Percentiles rank a stretch among this genome's conserved stretches.
phyloP scores from a whole-genome alignment of 257 asterid species.

The Euphrasia confusa region DNA sequence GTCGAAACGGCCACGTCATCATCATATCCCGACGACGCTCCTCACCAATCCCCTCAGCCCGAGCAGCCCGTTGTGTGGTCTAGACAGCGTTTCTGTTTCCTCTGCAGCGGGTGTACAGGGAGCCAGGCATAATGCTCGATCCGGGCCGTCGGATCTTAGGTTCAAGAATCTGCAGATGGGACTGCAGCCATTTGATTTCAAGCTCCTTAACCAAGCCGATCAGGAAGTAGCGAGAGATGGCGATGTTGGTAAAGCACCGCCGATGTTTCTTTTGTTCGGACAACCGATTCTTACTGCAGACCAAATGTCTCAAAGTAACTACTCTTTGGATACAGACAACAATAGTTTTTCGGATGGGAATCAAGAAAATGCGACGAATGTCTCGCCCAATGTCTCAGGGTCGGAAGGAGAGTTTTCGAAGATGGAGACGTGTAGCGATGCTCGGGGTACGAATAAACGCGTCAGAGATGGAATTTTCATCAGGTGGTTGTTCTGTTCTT shows the following conservation, averaged over 20 bases:
- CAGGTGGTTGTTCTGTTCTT: not conserved
- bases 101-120: conserved; percentile 79
- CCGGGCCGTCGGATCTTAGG: conserved; percentile 44
- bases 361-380: conserved; percentile 34
- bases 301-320: conserved; percentile 48
- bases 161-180: conserved; percentile 41
- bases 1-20: conserved; percentile 47
- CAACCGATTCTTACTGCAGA: conserved; percentile 60
- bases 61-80: conserved; percentile 69
- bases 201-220: conserved; percentile 33
- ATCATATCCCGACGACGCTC: conserved; percentile 32
- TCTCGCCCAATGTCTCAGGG: conserved; percentile 36
- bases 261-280: conserved; percentile 48
- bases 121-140: conserved; percentile 80
- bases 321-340: conserved; percentile 21
- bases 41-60: conserved; percentile 59
- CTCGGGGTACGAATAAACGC: not conserved
- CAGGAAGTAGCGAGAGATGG: not conserved
- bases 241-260: conserved; percentile 26
- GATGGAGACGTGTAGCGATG: conserved; percentile 14
- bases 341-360: conserved; percentile 25
- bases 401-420: conserved; percentile 38
- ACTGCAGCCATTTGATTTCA: conserved; percentile 35
- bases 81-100: conserved; percentile 52
- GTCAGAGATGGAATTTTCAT: not conserved